A percentile compares a stretch with the other conserved stretches of the same genome.
These are phyloP conservation scores for Alternaria gansuensis DNA, from an alignment of 2,329 filamentous ascomycete genomes.

Conservation along the genomic window DNA sequence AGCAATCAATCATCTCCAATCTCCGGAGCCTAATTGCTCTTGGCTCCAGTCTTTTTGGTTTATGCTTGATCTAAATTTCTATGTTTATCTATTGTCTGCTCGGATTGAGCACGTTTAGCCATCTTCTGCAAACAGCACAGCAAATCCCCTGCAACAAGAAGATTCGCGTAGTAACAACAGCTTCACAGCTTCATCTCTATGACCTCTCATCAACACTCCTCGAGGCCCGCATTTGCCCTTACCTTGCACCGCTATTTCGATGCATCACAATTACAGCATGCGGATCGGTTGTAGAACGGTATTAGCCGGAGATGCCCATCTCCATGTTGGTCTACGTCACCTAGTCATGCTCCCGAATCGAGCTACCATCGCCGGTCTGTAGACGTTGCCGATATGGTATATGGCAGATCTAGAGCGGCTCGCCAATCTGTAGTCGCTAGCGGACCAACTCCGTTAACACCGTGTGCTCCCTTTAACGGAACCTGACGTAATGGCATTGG, in stretches of 20 bases:
- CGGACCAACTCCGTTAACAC: conserved; percentile 9
- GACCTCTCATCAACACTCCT: background rate
- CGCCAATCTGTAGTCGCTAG: background rate
- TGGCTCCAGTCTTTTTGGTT: background rate
- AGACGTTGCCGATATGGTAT: background rate
- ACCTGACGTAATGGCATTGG: conserved; percentile 7
- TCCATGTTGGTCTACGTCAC: conserved; percentile 11
- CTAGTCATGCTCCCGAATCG: background rate
- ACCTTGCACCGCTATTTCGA: background rate
- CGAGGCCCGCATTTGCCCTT: background rate
- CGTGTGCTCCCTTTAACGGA: background rate
- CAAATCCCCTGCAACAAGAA: background rate
- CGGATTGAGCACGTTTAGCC: background rate
- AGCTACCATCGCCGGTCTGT: conserved; percentile 1
- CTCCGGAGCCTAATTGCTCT: background rate
- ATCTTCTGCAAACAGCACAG: background rate
- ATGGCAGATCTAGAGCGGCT: background rate
- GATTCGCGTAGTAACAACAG: background rate
- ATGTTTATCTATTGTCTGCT: background rate
- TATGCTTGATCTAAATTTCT: accelerated
- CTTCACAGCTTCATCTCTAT: background rate
- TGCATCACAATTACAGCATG: background rate
- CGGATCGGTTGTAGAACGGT: background rate
- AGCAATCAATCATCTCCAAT: background rate
- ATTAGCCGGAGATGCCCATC: conserved; percentile 7